Evolutionary conservation across 2,329 filamentous ascomycete species (phyloP).

Genomic region (Aspergillus piperis): DNA sequence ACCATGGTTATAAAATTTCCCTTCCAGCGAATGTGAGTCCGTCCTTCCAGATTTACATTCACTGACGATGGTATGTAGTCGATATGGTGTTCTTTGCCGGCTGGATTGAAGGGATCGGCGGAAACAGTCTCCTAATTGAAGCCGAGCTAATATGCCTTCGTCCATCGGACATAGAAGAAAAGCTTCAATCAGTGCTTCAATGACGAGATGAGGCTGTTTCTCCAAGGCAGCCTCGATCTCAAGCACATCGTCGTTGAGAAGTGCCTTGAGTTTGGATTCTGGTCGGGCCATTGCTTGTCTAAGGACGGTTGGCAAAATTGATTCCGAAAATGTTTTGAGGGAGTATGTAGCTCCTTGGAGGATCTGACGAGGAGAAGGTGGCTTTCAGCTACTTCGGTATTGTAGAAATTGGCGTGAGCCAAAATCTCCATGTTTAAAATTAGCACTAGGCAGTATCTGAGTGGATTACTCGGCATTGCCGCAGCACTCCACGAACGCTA

Average conservation of each 20-base stretch:
- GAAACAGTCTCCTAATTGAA: not conserved
- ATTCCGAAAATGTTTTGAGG: not conserved
- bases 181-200: not conserved
- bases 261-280: not conserved
- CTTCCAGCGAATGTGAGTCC: not conserved
- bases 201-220: not conserved
- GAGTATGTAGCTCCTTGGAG: not conserved
- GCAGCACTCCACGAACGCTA: not conserved
- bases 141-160: not conserved
- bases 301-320: not conserved
- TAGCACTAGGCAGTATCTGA: not conserved
- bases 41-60: not conserved
- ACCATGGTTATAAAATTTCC: not conserved
- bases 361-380: not conserved
- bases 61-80: not conserved
- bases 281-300: not conserved
- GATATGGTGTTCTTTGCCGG: not conserved
- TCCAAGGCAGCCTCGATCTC: not conserved
- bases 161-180: not conserved
- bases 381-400: not conserved
- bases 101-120: not conserved
- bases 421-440: not conserved
- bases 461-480: not conserved
- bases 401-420: not conserved
- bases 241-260: not conserved